phyloP scores from a whole-genome alignment of 78 protist species.

The Paulinella micropora region DNA sequence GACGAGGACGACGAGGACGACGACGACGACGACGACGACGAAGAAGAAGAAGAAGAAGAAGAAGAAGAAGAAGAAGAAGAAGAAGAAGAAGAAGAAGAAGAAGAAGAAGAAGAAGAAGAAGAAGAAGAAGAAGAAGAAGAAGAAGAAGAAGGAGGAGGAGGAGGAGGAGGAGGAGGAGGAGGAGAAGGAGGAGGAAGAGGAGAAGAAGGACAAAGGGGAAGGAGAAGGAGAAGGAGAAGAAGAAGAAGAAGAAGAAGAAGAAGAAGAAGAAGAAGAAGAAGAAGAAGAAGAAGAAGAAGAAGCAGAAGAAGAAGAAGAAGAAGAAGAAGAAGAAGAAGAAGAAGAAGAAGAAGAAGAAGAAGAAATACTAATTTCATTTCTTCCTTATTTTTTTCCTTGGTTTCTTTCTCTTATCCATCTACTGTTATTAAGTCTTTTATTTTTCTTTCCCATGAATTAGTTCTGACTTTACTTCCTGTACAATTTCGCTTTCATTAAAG shows the following conservation, averaged over 20 bases:
- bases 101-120: background rate
- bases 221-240: conserved; percentile 20
- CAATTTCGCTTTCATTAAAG: too few relatives aligned
- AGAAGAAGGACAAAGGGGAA: background rate
- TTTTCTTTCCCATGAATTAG: too few relatives aligned
- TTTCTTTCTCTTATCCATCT: too few relatives aligned
- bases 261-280: background rate
- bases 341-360: background rate
- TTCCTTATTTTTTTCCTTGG: too few relatives aligned
- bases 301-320: too few relatives aligned
- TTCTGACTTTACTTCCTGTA: too few relatives aligned
- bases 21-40: too few relatives aligned
- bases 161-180: background rate
- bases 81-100: conserved; percentile 24
- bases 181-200: conserved; percentile 8
- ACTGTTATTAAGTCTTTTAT: too few relatives aligned
- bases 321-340: background rate
- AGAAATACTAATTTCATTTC: too few relatives aligned
- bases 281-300: background rate
- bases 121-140: background rate
- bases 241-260: conserved; percentile 14
- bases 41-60: too few relatives aligned
- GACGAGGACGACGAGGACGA: conserved; percentile 16
- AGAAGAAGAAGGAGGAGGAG: background rate
- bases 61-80: conserved; percentile 1